These are phyloP conservation scores for Dactylellina drechsleri DNA, from an alignment of 2,329 filamentous ascomycete species.

Conservation along the genomic window DNA sequence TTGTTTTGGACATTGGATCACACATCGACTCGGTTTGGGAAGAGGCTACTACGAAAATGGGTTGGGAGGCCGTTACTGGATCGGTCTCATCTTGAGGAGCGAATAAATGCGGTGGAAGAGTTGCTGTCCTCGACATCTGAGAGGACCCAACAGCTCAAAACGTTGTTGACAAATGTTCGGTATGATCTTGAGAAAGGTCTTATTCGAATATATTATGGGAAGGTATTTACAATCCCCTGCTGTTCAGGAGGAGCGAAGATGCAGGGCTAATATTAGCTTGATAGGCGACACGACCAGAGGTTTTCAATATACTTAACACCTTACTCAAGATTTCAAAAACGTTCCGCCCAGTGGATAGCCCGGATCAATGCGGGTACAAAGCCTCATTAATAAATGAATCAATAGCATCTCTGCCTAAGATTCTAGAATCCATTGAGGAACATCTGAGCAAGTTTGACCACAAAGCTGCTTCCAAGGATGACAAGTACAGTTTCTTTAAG, in stretches of 20 bases:
- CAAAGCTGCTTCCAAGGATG: constrained; percentile 81
- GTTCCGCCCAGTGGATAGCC: constrained; percentile 74
- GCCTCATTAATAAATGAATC: constrained; percentile 77
- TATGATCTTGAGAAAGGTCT: constrained; percentile 91
- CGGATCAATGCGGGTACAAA: constrained; percentile 76
- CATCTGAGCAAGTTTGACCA: constrained; percentile 88
- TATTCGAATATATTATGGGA: constrained; percentile 96
- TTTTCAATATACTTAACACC: constrained; percentile 84
- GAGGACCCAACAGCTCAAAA: constrained; percentile 77
- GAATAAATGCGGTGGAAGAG: constrained; percentile 86
- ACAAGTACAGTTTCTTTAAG: constrained; percentile 96
- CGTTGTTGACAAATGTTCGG: constrained; percentile 75
- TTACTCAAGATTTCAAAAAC: constrained; percentile 83
- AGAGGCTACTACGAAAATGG: constrained; percentile 90
- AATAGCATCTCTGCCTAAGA: constrained; percentile 78
- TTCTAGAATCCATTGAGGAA: constrained; percentile 75
- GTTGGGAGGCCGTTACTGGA: constrained; percentile 89
- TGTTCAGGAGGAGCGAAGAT: neutral
- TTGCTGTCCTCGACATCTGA: constrained; percentile 74
- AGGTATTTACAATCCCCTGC: constrained; percentile 62
- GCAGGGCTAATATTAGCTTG: neutral
- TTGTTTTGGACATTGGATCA: constrained; percentile 96
- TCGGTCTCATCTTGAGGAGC: constrained; percentile 76
- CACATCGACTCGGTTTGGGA: constrained; percentile 88
- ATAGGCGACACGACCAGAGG: constrained; percentile 82